These are phyloP conservation scores for Angomonas ambiguus DNA, from an alignment of 208 protist genomes.

Conservation along the genomic window DNA sequence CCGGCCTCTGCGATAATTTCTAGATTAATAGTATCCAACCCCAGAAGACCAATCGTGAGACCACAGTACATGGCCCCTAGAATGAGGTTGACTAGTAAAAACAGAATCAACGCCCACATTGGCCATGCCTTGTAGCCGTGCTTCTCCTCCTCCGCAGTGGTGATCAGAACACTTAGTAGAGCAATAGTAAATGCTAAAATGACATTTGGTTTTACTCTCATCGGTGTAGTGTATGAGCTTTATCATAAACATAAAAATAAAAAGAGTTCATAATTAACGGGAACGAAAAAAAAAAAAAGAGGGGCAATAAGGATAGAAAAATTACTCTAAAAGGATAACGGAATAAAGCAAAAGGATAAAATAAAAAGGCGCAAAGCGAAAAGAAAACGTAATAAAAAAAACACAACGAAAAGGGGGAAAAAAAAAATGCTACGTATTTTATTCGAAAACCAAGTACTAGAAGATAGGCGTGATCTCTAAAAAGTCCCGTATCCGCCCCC, in stretches of 20 bases:
- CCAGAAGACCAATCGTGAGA: conserved; percentile 77
- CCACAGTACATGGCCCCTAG: conserved; percentile 79
- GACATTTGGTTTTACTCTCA: not conserved
- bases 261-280: not conserved
- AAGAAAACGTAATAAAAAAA: not conserved
- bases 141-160: conserved; percentile 11
- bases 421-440: not conserved
- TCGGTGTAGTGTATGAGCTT: not conserved
- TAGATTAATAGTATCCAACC: conserved; percentile 69
- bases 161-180: not conserved
- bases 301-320: not conserved
- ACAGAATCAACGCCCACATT: conserved; percentile 31
- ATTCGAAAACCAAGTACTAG: conserved; percentile 8
- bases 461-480: conserved; percentile 2
- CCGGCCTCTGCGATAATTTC: conserved; percentile 78
- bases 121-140: conserved; percentile 45
- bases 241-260: not conserved
- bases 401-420: conserved; percentile 8
- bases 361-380: not conserved
- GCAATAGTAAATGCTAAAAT: not conserved
- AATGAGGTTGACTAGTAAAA: conserved; percentile 39
- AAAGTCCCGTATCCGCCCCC: conserved; percentile 21
- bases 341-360: not conserved
- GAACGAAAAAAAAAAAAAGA: conserved; percentile 3
- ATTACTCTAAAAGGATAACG: not conserved